Evolutionary conservation across 1,284 basidiomycete genomes (phyloP).

Genomic region (Sphaerobolus stellatus): DNA sequence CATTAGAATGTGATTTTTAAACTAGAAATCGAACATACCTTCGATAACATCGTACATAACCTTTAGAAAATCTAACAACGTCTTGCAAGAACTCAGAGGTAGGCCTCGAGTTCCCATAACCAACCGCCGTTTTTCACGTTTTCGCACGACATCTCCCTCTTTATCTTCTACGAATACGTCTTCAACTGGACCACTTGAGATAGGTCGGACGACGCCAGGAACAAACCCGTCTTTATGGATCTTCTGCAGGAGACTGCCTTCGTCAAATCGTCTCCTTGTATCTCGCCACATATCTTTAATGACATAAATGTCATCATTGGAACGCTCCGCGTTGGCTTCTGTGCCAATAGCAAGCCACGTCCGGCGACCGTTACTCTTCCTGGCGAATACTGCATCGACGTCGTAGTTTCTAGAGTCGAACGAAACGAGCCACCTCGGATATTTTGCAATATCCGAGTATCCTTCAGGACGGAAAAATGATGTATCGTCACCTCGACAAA

Average conservation of each 20-base stretch:
- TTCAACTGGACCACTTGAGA: background rate
- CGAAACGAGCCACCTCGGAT: background rate
- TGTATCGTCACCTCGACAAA: background rate
- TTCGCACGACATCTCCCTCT: background rate
- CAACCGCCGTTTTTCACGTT: constrained; percentile 1
- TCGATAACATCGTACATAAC: constrained; percentile 6
- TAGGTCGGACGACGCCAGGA: constrained; percentile 1
- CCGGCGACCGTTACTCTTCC: background rate
- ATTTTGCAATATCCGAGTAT: background rate
- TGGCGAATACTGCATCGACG: background rate
- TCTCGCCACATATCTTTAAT: background rate
- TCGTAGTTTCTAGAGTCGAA: background rate
- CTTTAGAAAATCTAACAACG: constrained; percentile 2
- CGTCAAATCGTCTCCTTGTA: background rate
- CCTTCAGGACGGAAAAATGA: background rate
- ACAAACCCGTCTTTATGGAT: background rate
- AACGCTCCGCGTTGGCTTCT: background rate
- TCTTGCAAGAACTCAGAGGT: constrained; percentile 6
- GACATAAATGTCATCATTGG: background rate
- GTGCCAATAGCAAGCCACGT: background rate
- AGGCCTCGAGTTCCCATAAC: constrained; percentile 3
- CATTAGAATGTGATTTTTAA: too few relatives aligned
- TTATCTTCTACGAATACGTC: background rate
- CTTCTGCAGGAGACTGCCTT: background rate
- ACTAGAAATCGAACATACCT: background rate